phyloP scores from a whole-genome alignment of 495 filamentous ascomycete genomes.

The Endocarpon pusillum region DNA sequence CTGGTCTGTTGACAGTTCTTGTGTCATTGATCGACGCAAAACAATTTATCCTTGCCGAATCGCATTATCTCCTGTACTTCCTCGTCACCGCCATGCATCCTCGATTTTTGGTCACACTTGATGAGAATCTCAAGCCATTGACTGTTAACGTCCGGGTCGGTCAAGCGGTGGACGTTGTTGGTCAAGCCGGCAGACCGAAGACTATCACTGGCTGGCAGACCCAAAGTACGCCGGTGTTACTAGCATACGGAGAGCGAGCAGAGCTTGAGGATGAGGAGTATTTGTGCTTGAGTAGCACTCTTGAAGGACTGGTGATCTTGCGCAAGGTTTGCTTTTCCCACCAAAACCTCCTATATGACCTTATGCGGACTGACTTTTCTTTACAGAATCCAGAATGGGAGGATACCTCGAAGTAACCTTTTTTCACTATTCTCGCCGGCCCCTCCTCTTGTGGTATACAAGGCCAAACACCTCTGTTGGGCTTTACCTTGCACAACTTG shows the following conservation, averaged over 20 bases:
- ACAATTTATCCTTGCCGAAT: constrained; percentile 74
- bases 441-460: too few relatives aligned
- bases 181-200: constrained; percentile 91
- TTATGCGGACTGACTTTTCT: constrained; percentile 13
- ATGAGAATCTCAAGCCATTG: constrained; percentile 84
- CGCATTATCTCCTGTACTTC: constrained; percentile 95
- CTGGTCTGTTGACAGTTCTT: constrained; percentile 76
- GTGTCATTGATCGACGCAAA: constrained; percentile 89
- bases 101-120: constrained; percentile 85
- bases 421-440: too few relatives aligned
- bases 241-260: constrained; percentile 84
- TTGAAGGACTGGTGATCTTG: constrained; percentile 92
- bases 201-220: constrained; percentile 99
- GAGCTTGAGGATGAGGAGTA: constrained; percentile 98
- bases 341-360: not conserved
- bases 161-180: constrained; percentile 95
- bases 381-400: constrained; percentile 38
- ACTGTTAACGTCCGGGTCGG: constrained; percentile 93
- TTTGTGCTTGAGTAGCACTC: constrained; percentile 68
- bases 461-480: too few relatives aligned
- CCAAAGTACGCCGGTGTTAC: constrained; percentile 87
- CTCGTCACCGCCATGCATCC: constrained; percentile 95
- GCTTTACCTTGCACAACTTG: too few relatives aligned
- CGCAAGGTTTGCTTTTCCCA: constrained; percentile 59
- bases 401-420: constrained; percentile 1